These are phyloP conservation scores for Paracoccidioides brasiliensis DNA, from an alignment of 2,329 filamentous ascomycete genomes.

Conservation along the genomic window DNA sequence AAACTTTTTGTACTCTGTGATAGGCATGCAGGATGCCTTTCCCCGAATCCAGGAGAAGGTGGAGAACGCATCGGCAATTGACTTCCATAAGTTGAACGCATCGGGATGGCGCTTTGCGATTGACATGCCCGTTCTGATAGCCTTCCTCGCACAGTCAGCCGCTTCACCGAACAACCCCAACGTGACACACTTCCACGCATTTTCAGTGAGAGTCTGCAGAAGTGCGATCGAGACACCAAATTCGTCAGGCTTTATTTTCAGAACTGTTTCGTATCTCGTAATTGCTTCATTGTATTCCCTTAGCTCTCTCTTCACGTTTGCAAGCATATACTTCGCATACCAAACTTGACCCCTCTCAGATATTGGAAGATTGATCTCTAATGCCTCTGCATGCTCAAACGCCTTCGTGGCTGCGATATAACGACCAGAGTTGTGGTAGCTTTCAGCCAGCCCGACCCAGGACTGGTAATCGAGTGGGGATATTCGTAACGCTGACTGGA, in stretches of 20 bases:
- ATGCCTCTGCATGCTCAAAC: conserved; percentile 67
- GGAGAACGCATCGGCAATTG: conserved; percentile 74
- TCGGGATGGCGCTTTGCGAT: conserved; percentile 49
- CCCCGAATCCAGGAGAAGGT: conserved; percentile 69
- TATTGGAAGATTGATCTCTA: conserved; percentile 49
- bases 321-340: conserved; percentile 96
- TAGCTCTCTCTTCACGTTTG: conserved; percentile 83
- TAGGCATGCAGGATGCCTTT: conserved; percentile 50
- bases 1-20: conserved; percentile 42
- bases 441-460: conserved; percentile 93
- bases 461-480: conserved; percentile 82
- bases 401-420: conserved; percentile 91
- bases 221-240: conserved; percentile 79
- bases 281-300: conserved; percentile 83
- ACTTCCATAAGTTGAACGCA: conserved; percentile 93
- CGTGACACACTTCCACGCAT: conserved; percentile 61
- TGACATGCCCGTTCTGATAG: conserved; percentile 52
- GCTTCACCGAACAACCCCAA: conserved; percentile 80
- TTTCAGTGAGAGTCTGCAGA: conserved; percentile 78
- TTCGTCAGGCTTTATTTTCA: conserved; percentile 55
- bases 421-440: conserved; percentile 84
- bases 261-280: conserved; percentile 58
- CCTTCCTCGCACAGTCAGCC: conserved; percentile 53
- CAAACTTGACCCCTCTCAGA: conserved; percentile 57
- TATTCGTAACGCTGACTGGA: conserved; percentile 76